Base-by-base conservation (phyloP, 2,329 filamentous ascomycete genomes). In the Macrophomina tecta region DNA sequence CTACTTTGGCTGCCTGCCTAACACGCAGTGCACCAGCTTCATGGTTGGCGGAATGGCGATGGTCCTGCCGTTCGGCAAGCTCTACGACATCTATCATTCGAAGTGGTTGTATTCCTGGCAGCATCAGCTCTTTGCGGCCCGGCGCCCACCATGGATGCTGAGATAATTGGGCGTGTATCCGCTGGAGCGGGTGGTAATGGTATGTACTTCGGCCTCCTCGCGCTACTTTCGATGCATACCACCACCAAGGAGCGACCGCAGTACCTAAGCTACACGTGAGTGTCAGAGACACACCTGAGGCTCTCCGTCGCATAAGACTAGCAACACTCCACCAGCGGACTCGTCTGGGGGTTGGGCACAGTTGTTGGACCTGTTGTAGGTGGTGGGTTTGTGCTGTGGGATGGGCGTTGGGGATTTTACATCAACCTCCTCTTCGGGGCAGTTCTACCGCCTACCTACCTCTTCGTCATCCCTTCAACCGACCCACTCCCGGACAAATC, bases 161-260 rank as follows among this genome's bases (percentile, higher is more conserved):
- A 90, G 2, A 86, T 90, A 18, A 80, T 78, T 68, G 85, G 85
- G 16, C 80, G 87, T 0, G 80, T 80, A 0, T 73, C 89, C 1
- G 85, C 89, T 65, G 87, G 87, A 0, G 71, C 84, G 1, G 84
- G 82, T 0, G 80, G 76, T 2, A 83, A 81, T 1, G 84, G 83
- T 0, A 79, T 83, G 69, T 78, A 79, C 62, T 40, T 40, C 28
- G 61, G 61, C 9, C 28, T 52, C 34, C 5, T 61, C 16, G 71
- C 82, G 46, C 73, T 86, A 2, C 75, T 80, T 3, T 80, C 82
- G n/a, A 78, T 86, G 62, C 79, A 87, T 18, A 76, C 85, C 9
- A 82, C 78, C 28, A 85, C 86, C 65, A 65, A 70, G 1, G 71
- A 85, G 67, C 75, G 84, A 61, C 80, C 80, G 7, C 74, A 79